Evolutionary conservation across 768 basidiomycete species (phyloP).

Genomic region (Imleria badia): DNA sequence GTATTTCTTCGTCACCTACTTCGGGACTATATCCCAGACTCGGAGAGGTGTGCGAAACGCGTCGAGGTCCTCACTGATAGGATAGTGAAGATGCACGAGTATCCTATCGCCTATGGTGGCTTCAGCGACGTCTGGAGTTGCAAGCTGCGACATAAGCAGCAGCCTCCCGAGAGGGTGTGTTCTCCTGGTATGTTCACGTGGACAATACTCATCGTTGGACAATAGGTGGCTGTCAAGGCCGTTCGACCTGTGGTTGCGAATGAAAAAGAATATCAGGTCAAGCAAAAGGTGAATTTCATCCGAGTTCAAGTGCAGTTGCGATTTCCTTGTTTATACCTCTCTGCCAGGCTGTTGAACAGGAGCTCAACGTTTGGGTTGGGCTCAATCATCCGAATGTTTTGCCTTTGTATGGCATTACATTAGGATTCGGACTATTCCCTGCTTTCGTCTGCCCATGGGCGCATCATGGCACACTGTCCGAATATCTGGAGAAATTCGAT

Average conservation of each 20-base stretch:
- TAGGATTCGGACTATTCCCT: slow-evolving; percentile 26
- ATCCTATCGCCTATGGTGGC: slow-evolving; percentile 29
- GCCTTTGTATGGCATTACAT: slow-evolving; percentile 28
- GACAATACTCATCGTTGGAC: not conserved
- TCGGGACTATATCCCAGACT: not conserved
- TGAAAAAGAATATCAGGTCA: slow-evolving; percentile 3
- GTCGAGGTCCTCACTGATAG: slow-evolving; percentile 15
- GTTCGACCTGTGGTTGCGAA: slow-evolving; percentile 12
- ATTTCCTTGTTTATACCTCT: slow-evolving; percentile 4
- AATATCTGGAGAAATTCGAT: slow-evolving; percentile 26
- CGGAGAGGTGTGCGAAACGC: not conserved
- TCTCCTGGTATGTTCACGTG: not conserved
- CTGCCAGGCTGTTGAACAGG: slow-evolving; percentile 26
- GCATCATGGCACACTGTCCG: slow-evolving; percentile 30
- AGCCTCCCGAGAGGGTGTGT: slow-evolving; percentile 13
- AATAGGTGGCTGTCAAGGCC: slow-evolving; percentile 30
- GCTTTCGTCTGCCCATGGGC: slow-evolving; percentile 38
- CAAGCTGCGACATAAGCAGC: not conserved
- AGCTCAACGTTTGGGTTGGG: slow-evolving; percentile 31
- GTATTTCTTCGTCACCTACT: not conserved
- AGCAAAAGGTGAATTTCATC: slow-evolving; percentile 11
- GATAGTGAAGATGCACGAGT: slow-evolving; percentile 11
- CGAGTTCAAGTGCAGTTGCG: not conserved
- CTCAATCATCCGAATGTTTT: slow-evolving; percentile 32
- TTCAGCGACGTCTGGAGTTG: slow-evolving; percentile 34